These are phyloP conservation scores for Salvia splendens DNA, from an alignment of 257 asterid species.

Conservation along the genomic window DNA sequence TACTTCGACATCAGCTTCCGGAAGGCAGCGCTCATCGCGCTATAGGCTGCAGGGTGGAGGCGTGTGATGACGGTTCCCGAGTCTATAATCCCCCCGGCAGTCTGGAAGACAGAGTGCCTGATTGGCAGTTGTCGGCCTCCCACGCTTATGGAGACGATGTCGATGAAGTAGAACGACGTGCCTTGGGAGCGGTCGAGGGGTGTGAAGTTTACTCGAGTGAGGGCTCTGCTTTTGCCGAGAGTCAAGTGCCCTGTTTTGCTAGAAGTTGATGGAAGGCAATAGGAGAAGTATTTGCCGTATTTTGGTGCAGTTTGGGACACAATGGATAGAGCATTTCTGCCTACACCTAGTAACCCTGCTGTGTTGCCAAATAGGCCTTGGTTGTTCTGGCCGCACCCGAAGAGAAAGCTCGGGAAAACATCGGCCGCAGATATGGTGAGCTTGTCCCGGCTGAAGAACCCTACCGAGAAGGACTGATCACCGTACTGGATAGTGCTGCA, in stretches of 20 bases:
- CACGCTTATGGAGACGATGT: slow-evolving; percentile 42
- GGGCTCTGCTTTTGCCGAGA: slow-evolving; percentile 45
- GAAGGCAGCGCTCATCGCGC: slow-evolving; percentile 44
- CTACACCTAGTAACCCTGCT: slow-evolving; percentile 76
- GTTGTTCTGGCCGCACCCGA: slow-evolving; percentile 82
- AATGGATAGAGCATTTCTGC: slow-evolving; percentile 52
- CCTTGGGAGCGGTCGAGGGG: slow-evolving; percentile 43
- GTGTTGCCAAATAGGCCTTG: slow-evolving; percentile 59
- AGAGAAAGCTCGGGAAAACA: slow-evolving; percentile 47
- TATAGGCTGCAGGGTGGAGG: slow-evolving; percentile 59
- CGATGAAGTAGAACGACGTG: slow-evolving; percentile 49
- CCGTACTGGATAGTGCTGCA: slow-evolving; percentile 58
- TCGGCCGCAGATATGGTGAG: slow-evolving; percentile 51
- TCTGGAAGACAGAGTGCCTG: slow-evolving; percentile 44
- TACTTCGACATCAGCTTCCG: slow-evolving; percentile 49
- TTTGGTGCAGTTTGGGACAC: slow-evolving; percentile 62
- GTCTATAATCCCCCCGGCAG: slow-evolving; percentile 61
- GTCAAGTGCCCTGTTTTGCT: slow-evolving; percentile 66
- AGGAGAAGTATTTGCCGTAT: slow-evolving; percentile 66
- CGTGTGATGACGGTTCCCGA: slow-evolving; percentile 81
- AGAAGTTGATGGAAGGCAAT: slow-evolving; percentile 63
- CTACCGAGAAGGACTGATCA: slow-evolving; percentile 57
- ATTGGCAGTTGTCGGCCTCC: slow-evolving; percentile 55
- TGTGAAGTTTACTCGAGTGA: slow-evolving; percentile 43
- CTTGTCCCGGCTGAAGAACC: slow-evolving; percentile 54